Percentiles rank a stretch among this genome's conserved stretches.
Conservation (phyloP, 2,329 filamentous ascomycete species). For the Macrophomina tecta region DNA sequence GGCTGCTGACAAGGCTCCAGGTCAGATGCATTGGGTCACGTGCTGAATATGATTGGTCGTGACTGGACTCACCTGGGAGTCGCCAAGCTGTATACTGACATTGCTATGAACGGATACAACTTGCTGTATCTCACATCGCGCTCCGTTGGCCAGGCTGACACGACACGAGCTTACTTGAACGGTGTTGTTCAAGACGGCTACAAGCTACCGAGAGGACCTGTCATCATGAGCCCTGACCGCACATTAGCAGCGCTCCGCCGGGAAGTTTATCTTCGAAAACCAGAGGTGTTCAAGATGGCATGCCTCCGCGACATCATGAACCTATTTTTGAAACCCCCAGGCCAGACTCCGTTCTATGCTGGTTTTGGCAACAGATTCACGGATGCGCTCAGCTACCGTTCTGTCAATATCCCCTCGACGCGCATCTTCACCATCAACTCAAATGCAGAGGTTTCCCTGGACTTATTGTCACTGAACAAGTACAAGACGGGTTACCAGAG, state of each 20-base stretch:
- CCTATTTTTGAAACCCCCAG: conserved; percentile 69
- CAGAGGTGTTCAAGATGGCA: conserved; percentile 99
- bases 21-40: conserved; percentile 90
- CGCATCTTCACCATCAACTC: conserved; percentile 99
- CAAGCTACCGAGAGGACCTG: conserved; percentile 84
- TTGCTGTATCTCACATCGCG: conserved; percentile 97
- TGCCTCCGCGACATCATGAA: conserved; percentile 92
- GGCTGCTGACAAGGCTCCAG: conserved; percentile 38
- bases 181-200: conserved; percentile 89
- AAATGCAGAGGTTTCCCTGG: conserved; percentile 91
- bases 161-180: conserved; percentile 84
- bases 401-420: conserved; percentile 91
- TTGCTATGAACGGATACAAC: conserved; percentile 94
- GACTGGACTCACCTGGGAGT: conserved; percentile 98
- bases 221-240: conserved; percentile 92
- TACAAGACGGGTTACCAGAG: conserved; percentile 96
- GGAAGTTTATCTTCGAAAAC: conserved; percentile 94
- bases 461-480: conserved; percentile 88
- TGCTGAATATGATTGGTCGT: conserved; percentile 93
- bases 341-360: conserved; percentile 88
- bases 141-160: conserved; percentile 92
- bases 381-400: conserved; percentile 93
- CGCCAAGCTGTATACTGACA: conserved; percentile 96
- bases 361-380: conserved; percentile 97
- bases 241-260: conserved; percentile 91